A percentile compares a stretch with the other conserved stretches of the same genome.
Evolutionary conservation across 768 basidiomycete species (phyloP).

Genomic region (Fistulinella prunicolor): DNA sequence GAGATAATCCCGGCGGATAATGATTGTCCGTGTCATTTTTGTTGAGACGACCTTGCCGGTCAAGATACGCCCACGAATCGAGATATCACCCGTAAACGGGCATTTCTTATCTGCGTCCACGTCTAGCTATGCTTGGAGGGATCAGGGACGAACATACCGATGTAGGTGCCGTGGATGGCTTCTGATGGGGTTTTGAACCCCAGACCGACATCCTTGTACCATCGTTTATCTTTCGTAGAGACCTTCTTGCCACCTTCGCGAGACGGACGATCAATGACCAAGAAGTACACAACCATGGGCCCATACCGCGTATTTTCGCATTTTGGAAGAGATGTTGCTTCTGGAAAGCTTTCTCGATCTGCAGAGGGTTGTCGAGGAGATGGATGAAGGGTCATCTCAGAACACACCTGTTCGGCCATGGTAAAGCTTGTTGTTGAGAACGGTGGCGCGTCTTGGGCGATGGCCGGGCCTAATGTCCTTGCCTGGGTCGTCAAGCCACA

Average conservation of each 20-base stretch:
- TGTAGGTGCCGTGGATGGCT: slow-evolving; percentile 94
- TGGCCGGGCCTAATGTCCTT: too few relatives aligned
- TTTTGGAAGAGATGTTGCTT: slow-evolving; percentile 99
- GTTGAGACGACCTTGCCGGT: slow-evolving; percentile 97
- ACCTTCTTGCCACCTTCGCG: slow-evolving; percentile 78
- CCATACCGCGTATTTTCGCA: slow-evolving; percentile 88
- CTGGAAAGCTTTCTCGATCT: slow-evolving; percentile 98
- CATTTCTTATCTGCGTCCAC: slow-evolving; percentile 89
- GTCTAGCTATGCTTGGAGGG: neutral
- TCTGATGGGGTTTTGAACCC: slow-evolving; percentile 96
- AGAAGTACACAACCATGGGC: slow-evolving; percentile 7
- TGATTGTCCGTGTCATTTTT: slow-evolving; percentile 98
- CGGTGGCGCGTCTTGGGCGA: too few relatives aligned
- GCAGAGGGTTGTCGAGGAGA: slow-evolving; percentile 4
- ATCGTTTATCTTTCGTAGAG: slow-evolving; percentile 91
- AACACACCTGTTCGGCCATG: slow-evolving; percentile 63
- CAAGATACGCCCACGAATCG: slow-evolving; percentile 98
- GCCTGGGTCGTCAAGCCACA: slow-evolving; percentile 36
- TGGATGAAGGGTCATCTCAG: neutral
- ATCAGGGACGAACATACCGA: slow-evolving; percentile 57
- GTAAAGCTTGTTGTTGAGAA: slow-evolving; percentile 25
- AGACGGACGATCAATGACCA: slow-evolving; percentile 6
- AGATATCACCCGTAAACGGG: slow-evolving; percentile 95
- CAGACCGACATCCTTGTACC: slow-evolving; percentile 98
- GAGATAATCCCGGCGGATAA: slow-evolving; percentile 93